Conservation (phyloP, 2,329 filamentous ascomycete genomes). For the Fusarium buharicum region DNA sequence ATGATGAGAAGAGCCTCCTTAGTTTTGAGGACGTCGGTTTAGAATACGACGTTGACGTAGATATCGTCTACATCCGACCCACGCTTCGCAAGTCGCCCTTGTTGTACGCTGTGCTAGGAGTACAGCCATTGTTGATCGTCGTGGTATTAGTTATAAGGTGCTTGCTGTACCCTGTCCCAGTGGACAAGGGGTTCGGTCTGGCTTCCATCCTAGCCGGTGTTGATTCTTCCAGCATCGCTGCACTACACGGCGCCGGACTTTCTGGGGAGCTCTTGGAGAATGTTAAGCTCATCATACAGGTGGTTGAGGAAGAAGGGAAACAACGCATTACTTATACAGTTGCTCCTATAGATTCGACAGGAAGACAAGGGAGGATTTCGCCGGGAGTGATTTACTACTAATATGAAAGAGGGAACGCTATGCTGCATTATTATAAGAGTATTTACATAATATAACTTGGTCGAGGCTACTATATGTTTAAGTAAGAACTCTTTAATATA, state of each 20-base stretch:
- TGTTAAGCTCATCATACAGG: background rate
- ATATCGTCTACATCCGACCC: background rate
- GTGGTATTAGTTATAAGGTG: background rate
- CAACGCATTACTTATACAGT: too few species aligned
- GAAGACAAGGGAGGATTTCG: too few species aligned
- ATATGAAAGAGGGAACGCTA: too few species aligned
- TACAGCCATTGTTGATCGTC: background rate
- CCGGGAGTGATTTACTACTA: too few species aligned
- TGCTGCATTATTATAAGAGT: too few species aligned
- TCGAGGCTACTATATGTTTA: too few species aligned
- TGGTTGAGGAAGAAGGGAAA: background rate
- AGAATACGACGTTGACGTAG: background rate
- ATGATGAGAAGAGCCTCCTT: background rate
- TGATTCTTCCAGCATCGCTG: background rate
- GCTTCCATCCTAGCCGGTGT: slow-evolving; percentile 3
- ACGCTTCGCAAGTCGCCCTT: background rate
- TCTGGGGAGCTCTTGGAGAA: background rate
- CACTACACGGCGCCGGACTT: background rate
- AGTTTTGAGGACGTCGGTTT: background rate
- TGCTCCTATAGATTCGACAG: too few species aligned
- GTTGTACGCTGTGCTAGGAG: slow-evolving; percentile 2
- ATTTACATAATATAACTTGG: too few species aligned
- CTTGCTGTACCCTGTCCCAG: background rate
- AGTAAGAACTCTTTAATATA: too few species aligned
- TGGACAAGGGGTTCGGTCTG: slow-evolving; percentile 4